A percentile compares a stretch with the other conserved stretches of the same genome.
phyloP scores from a whole-genome alignment of 495 filamentous ascomycete genomes.

The Hypoxylon perforatum region DNA sequence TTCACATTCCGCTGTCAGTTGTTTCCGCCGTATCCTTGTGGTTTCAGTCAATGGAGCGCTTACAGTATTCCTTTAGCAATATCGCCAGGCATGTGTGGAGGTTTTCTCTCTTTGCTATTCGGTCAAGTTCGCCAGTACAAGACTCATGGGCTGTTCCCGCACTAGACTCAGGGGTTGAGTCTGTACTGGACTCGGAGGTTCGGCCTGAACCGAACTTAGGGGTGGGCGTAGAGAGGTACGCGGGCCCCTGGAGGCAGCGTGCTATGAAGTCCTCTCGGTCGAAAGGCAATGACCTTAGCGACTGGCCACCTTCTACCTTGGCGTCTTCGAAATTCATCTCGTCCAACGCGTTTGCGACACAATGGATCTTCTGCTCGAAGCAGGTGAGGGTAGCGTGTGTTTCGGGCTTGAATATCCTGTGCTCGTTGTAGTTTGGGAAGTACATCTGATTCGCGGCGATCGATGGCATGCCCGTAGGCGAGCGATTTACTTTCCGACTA shows the following conservation, averaged over 20 bases:
- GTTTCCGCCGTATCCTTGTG: no score
- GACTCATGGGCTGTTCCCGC: no score
- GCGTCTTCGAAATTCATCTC: slow-evolving; percentile 25
- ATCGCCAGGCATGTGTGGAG: background rate
- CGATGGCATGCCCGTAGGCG: slow-evolving; percentile 20
- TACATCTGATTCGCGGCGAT: slow-evolving; percentile 15
- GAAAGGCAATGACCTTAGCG: slow-evolving; percentile 17
- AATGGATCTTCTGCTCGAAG: slow-evolving; percentile 21
- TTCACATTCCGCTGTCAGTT: background rate
- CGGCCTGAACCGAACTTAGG: background rate
- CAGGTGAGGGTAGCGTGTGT: slow-evolving; percentile 10
- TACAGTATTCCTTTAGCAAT: slow-evolving; percentile 17
- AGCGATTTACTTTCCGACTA: slow-evolving; percentile 8
- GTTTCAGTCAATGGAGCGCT: background rate
- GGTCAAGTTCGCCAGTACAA: slow-evolving; percentile 11
- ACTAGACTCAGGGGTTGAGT: background rate
- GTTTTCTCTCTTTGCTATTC: slow-evolving; percentile 17
- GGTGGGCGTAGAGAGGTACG: slow-evolving; percentile 5
- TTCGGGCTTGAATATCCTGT: slow-evolving; percentile 7
- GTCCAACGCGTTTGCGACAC: slow-evolving; percentile 22
- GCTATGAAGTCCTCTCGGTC: slow-evolving; percentile 17
- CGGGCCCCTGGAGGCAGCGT: slow-evolving; percentile 12
- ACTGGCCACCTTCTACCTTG: background rate
- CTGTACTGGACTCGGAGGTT: no score
- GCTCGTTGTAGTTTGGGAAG: slow-evolving; percentile 9